phyloP scores from a whole-genome alignment of 345 rosid species.

The Euclidium syriacum region DNA sequence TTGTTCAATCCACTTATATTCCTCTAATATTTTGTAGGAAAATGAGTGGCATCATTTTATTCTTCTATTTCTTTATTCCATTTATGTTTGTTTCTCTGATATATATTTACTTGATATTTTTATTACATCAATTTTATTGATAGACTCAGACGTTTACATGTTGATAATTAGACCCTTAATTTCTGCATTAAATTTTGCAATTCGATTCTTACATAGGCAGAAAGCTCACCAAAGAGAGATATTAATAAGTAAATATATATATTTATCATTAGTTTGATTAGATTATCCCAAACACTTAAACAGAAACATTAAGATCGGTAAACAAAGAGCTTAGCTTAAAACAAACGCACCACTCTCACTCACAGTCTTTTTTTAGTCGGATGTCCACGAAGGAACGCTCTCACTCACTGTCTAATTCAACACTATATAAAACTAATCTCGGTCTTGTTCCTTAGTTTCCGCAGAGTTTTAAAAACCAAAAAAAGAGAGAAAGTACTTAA shows the following conservation, averaged over 20 bases:
- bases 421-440: conserved; percentile 14
- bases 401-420: conserved; percentile 16
- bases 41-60: too few species aligned
- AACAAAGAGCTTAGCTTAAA: conserved; percentile 30
- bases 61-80: too few species aligned
- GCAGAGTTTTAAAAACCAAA: not conserved
- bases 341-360: conserved; percentile 26
- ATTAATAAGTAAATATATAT: not conserved
- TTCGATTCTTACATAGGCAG: not conserved
- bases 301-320: not conserved
- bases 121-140: too few species aligned
- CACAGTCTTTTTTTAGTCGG: too few species aligned
- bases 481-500: not conserved
- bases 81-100: too few species aligned
- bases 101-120: too few species aligned
- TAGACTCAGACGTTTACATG: too few species aligned
- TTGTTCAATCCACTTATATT: too few species aligned
- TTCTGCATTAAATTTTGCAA: not conserved
- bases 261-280: conserved; percentile 7
- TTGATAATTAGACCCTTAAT: too few species aligned
- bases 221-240: not conserved
- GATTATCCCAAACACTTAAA: too few species aligned
- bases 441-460: not conserved
- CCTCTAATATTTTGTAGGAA: too few species aligned
- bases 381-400: too few species aligned